Evolutionary conservation across 306 rosid species (phyloP), one percentile per base, ranked within the genome.

Genomic region (Elaeagnus macrophylla): DNA sequence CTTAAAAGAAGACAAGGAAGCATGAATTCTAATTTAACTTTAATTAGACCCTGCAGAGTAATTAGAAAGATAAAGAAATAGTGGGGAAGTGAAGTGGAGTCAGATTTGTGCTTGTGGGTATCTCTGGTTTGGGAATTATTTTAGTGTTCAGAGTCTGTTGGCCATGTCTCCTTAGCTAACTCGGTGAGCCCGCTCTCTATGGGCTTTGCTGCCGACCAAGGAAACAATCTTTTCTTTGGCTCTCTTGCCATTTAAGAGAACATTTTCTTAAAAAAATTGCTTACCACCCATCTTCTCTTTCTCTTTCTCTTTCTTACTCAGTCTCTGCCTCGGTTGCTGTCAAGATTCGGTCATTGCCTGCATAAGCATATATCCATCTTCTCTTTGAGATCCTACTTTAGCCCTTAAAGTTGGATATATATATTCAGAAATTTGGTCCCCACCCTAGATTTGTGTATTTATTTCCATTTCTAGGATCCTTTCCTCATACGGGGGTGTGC

Each of bases 131-230:
- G 78, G 56, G 79, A 79, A 67, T 81, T 78, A 38, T 77, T 25
- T 84, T 84, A 82, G 89, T 79, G 83, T 58, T 73, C 32, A 47
- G 71, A 71, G 78, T 80, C 87, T 87, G 87, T 77, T 82, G 86
- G 85, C 69, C 61, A 53, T 91, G 97, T 91, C 77, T 70, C 95
- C 89, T 75, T 54, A 54, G 89, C 81, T 81, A 76, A 81, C 78
- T 81, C 36, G 82, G 76, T 83, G 74, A 68, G 67, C 75, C 94
- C 95, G 88, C 72, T 61, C 94, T 86, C 90, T 62, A 75, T 79
- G 99, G 96, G 89, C 95, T 72, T 82, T 87, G 96, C 99, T 84
- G 88, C 64, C 79, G 89, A 76, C 96, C 85, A 77, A 82, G 96
- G 95, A 93, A 87, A 84, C 99, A 93, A 60, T 72, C 83, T 72